Base-by-base conservation (phyloP, 2,329 filamentous ascomycete species). In the Graphilbum sp. region DNA sequence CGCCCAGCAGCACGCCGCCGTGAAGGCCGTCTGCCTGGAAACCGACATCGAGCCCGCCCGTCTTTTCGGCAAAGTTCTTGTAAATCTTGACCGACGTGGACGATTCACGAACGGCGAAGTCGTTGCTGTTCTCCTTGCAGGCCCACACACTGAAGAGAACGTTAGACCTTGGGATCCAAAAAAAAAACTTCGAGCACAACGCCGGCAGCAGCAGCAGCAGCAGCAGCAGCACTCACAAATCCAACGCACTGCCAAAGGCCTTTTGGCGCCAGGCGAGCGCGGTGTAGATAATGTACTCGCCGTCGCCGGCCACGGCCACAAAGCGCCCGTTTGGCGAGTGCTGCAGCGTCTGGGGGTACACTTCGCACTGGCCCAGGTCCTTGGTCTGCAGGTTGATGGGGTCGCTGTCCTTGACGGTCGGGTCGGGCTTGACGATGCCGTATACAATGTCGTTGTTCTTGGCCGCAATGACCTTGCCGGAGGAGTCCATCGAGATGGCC, bases 211-310 rank as follows among this genome's bases (percentile, higher is more conserved):
- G n/a, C n/a, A n/a, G n/a, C n/a, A n/a, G n/a, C n/a, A n/a, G n/a
- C n/a, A n/a, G n/a, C n/a, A n/a, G n/a, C n/a, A n/a, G n/a, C n/a
- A 36, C 36, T 4, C 31, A 43, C 41, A 98, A 98, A 60, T 98
- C 90, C 37, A 96, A 64, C 7, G 88, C 90, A 31, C 84, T 87
- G 18, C 90, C 90, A 52, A 98, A 98, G 4, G 86, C 86, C 64
- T 96, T 95, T 62, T 98, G 96, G 55, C 90, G 78, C 72, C 92
- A 93, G 3, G 88, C 88, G 41, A 96, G 70, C 40, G 90, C 87
- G 21, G 90, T 96, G 64, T 96, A 96, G 52, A 96, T 94, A 56
- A 96, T 96, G 62, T 95, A 98, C 60, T 98, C 90, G 45, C 90
- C 90, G 55, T 98, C 90, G 47, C 90, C 90, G 47, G 88, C 96